phyloP scores from a whole-genome alignment of 2,329 filamentous ascomycete genomes.

The Bipolaris zeicola region DNA sequence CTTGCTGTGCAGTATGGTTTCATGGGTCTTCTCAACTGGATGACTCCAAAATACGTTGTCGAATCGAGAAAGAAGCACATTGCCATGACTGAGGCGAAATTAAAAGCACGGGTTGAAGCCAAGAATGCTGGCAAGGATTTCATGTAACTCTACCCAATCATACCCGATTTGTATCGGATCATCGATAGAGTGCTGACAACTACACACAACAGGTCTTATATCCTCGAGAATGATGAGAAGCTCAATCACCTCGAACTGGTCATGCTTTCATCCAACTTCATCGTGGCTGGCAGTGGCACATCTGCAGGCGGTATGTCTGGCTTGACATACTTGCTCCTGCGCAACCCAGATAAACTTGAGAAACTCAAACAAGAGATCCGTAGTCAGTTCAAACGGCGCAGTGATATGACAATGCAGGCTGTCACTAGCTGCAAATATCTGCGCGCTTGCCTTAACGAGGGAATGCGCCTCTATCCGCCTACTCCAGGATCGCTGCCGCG shows the following conservation, averaged over 20 bases:
- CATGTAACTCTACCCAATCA: neutral
- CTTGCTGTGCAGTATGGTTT: slow-evolving; percentile 12
- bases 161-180: too few relatives aligned
- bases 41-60: slow-evolving; percentile 7
- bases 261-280: slow-evolving; percentile 15
- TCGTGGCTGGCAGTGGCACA: slow-evolving; percentile 43
- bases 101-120: slow-evolving; percentile 8
- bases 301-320: slow-evolving; percentile 13
- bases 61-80: slow-evolving; percentile 15
- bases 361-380: slow-evolving; percentile 22
- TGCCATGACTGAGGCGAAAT: slow-evolving; percentile 10
- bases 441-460: slow-evolving; percentile 24
- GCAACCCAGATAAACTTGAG: slow-evolving; percentile 14
- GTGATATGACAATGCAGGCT: slow-evolving; percentile 18
- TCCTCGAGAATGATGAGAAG: slow-evolving; percentile 12
- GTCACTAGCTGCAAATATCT: slow-evolving; percentile 17
- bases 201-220: slow-evolving; percentile 5
- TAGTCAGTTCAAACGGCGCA: slow-evolving; percentile 1
- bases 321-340: slow-evolving; percentile 11
- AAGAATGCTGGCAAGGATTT: slow-evolving; percentile 12
- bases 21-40: slow-evolving; percentile 9
- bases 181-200: neutral
- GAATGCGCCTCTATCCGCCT: slow-evolving; percentile 24
- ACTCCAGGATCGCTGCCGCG: slow-evolving; percentile 20
- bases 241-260: slow-evolving; percentile 13